Evolutionary conservation across 495 filamentous ascomycete genomes (phyloP).

Genomic region (Daldinia childiae): DNA sequence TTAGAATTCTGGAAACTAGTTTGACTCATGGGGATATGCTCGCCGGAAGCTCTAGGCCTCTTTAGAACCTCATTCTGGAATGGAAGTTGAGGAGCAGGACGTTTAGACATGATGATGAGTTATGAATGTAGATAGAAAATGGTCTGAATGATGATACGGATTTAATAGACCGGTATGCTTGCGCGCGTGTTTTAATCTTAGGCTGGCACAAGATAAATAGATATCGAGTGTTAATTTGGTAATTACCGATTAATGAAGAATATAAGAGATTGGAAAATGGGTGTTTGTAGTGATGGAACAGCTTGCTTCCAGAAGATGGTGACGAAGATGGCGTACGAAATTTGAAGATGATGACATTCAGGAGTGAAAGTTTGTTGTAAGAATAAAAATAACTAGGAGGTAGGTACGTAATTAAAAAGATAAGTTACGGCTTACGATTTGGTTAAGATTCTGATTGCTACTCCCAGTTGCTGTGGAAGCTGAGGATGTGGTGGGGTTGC

Average conservation of each 20-base stretch:
- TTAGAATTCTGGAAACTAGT: neutral
- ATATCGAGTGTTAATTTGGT: neutral
- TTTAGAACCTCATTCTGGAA: neutral
- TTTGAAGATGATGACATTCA: neutral
- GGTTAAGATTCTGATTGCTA: conserved; percentile 86
- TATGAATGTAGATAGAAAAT: neutral
- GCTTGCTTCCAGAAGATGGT: neutral
- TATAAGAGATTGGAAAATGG: neutral
- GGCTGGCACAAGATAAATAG: neutral
- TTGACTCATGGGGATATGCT: neutral
- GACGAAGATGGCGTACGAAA: neutral
- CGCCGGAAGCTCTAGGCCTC: neutral
- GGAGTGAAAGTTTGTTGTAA: neutral
- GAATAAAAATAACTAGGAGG: neutral
- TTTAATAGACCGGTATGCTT: neutral
- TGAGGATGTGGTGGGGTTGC: conserved; percentile 43
- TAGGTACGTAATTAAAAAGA: no score
- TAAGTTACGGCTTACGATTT: conserved; percentile 75
- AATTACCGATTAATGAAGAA: neutral
- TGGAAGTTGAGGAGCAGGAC: neutral
- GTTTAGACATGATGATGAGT: neutral
- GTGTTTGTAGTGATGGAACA: neutral
- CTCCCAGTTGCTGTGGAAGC: conserved; percentile 50
- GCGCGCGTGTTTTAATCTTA: neutral
- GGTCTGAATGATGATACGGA: neutral